Conservation (phyloP, 176 grass and related monocot genomes). For the Lolium rigidum region DNA sequence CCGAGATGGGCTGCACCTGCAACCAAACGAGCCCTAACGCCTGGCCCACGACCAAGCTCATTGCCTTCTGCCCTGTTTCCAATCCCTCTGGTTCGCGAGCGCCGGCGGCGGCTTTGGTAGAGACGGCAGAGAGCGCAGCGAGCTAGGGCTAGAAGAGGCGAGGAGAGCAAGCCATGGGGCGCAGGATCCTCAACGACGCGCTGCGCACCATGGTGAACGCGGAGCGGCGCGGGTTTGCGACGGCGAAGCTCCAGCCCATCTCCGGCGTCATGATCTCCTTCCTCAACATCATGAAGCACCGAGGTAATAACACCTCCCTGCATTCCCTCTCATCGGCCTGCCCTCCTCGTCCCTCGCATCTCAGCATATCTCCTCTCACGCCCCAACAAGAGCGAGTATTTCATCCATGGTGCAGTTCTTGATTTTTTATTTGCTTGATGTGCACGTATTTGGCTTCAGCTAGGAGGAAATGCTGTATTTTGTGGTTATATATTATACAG, state of each 20-base stretch:
- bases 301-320: constrained; percentile 47
- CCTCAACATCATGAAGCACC: constrained; percentile 96
- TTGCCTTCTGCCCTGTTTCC: neutral
- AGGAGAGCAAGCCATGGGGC: constrained; percentile 56
- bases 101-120: constrained; percentile 26
- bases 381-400: neutral
- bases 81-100: neutral
- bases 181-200: constrained; percentile 90
- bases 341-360: neutral
- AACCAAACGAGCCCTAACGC: neutral
- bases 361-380: neutral
- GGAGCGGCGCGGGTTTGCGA: constrained; percentile 68
- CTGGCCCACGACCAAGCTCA: neutral
- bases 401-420: too few relatives aligned
- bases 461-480: too few relatives aligned
- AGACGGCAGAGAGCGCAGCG: neutral
- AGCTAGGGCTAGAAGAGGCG: constrained; percentile 18
- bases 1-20: too few relatives aligned
- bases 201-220: constrained; percentile 89
- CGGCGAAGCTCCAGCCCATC: constrained; percentile 77
- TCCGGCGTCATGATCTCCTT: constrained; percentile 91
- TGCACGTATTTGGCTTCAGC: too few relatives aligned
- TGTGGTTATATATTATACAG: too few relatives aligned
- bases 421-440: too few relatives aligned
- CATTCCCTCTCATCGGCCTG: neutral